Evolutionary conservation across 805 yeast genomes (phyloP), one percentile per base, ranked within the genome.

Genomic region (Schwanniomyces yamadae): DNA sequence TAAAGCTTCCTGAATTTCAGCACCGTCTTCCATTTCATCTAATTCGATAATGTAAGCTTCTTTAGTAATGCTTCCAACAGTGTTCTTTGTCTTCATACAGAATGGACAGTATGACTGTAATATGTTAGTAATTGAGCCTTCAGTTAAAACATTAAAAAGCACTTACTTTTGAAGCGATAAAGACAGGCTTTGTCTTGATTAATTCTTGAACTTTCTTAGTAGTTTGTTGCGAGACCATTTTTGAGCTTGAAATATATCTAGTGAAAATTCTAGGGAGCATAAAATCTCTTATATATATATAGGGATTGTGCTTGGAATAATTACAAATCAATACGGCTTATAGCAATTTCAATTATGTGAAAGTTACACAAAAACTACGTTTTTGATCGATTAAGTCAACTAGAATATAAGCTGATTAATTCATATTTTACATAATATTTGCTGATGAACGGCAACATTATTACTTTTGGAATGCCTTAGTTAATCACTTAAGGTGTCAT

Each of bases 111-210:
- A 69, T 32, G 61, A 25, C 62, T 56, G 8, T 10, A 39, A 21
- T 9, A 15, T 21, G 48, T 52, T 46, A 46, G 52, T 41, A 31
- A 42, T 39, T 17, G 12, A 12, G 23, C 23, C 23, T 7, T 10
- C 10, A n/a, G n/a, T n/a, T n/a, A n/a, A n/a, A 8, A 16, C 17
- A 28, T 3, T 2, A 28, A 19, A 21, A 10, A 8, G 13, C 33
- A 51, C 80, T 78, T 27, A 84, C 70, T 66, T 85, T 86, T 27
- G 95, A 80, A 25, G 95, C 95, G 44, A 89, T 77, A 56, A 89
- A 84, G 37, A 88, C 71, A 29, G 80, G 77, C 60, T 84, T 77
- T 42, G 70, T 57, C 49, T 71, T 71, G 65, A 88, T 84, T 47
- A 85, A 71, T 24, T 64, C 57, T 58, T 83, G 77, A 40, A 84